phyloP scores from a whole-genome alignment of 2,329 filamentous ascomycete genomes.

The Emergomyces orientalis region DNA sequence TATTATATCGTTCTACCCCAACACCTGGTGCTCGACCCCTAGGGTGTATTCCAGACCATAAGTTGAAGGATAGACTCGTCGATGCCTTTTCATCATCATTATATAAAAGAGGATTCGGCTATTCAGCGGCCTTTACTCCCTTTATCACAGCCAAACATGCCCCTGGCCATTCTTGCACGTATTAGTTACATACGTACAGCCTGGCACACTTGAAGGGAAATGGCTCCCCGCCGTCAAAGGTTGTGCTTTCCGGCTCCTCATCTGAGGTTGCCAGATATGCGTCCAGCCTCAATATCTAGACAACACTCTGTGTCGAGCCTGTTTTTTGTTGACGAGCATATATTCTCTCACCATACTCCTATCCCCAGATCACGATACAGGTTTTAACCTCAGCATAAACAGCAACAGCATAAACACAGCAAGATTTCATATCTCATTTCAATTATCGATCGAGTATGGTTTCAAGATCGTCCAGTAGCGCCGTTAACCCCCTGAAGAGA shows the following conservation, averaged over 20 bases:
- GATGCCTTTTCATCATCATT: background rate
- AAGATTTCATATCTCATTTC: background rate
- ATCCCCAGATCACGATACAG: background rate
- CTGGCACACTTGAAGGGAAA: background rate
- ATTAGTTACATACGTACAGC: no score
- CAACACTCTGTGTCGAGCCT: background rate
- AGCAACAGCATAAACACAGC: background rate
- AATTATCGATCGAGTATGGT: slow-evolving; percentile 18
- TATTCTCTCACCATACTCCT: background rate
- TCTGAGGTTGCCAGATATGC: background rate
- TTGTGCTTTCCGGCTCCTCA: background rate
- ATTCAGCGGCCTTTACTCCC: background rate
- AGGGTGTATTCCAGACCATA: background rate
- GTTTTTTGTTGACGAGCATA: background rate
- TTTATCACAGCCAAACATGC: background rate
- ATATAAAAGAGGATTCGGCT: background rate
- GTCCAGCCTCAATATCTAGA: background rate
- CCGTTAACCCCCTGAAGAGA: slow-evolving; percentile 27
- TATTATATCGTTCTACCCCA: background rate
- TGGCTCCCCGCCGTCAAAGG: background rate
- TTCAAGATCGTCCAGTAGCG: slow-evolving; percentile 22
- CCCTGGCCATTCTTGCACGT: background rate
- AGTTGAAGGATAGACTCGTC: background rate
- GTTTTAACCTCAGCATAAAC: background rate
- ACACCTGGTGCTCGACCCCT: background rate